Percentiles rank a stretch among this genome's conserved stretches.
These are phyloP conservation scores for Trichoderma koningiopsis DNA, from an alignment of 2,329 filamentous ascomycete genomes.

Conservation along the genomic window DNA sequence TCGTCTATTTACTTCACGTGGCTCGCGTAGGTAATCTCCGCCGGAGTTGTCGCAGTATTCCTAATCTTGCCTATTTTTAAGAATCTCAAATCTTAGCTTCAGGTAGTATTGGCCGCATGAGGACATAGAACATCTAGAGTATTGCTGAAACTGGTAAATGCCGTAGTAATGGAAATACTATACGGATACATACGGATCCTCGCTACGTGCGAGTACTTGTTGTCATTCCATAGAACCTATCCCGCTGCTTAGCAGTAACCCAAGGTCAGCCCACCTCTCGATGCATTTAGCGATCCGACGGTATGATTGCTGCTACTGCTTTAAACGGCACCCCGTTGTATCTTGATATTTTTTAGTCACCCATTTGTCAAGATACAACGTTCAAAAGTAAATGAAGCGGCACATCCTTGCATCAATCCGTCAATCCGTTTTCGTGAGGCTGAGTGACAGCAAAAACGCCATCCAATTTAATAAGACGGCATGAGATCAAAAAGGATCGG, in stretches of 20 bases:
- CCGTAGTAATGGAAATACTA: not conserved
- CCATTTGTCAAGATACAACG: not conserved
- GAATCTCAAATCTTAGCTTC: not conserved
- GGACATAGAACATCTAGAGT: not conserved
- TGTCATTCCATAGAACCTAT: too few species aligned
- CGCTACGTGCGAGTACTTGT: too few species aligned
- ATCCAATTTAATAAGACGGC: not conserved
- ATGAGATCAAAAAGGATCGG: not conserved
- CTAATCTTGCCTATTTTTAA: not conserved
- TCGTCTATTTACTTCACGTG: not conserved
- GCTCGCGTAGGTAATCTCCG: not conserved
- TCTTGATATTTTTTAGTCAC: not conserved
- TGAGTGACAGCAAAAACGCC: not conserved
- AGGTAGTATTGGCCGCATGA: not conserved
- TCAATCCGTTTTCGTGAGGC: not conserved
- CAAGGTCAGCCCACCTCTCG: too few species aligned
- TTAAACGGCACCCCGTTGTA: not conserved
- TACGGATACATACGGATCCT: too few species aligned
- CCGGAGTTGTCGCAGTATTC: not conserved
- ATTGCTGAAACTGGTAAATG: not conserved
- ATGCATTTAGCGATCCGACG: too few species aligned
- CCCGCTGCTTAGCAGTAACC: too few species aligned
- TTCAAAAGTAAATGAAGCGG: not conserved
- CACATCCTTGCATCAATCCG: not conserved
- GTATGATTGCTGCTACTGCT: not conserved